phyloP scores from a whole-genome alignment of 176 grass and related monocot species.

The Aegilops tauschii region DNA sequence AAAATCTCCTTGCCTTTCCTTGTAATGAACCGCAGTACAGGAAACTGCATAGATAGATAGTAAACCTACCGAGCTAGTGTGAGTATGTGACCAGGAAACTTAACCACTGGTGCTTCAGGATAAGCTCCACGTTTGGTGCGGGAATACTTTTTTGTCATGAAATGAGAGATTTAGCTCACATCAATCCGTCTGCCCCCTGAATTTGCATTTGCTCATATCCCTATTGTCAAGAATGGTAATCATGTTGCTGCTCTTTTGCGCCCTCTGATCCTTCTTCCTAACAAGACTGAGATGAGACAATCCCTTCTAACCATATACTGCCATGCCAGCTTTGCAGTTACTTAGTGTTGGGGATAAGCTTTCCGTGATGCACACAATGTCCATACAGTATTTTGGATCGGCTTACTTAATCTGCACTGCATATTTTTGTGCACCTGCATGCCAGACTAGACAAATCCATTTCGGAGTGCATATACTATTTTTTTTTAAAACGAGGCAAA shows the following conservation, averaged over 20 bases:
- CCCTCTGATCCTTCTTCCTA: neutral
- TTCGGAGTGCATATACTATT: neutral
- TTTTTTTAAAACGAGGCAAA: no score
- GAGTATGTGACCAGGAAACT: neutral
- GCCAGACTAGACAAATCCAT: slow-evolving; percentile 1
- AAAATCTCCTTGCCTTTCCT: no score
- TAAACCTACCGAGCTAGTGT: no score
- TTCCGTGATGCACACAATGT: slow-evolving; percentile 8
- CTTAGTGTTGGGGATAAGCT: slow-evolving; percentile 10
- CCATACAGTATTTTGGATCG: slow-evolving; percentile 3
- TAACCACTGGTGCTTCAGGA: neutral
- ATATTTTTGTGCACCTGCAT: no score
- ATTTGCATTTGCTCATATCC: neutral
- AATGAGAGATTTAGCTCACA: no score
- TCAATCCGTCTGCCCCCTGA: no score
- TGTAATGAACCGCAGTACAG: neutral
- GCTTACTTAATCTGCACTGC: slow-evolving; percentile 5
- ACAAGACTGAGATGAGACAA: neutral
- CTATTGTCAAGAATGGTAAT: neutral
- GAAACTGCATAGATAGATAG: neutral
- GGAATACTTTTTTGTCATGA: no score
- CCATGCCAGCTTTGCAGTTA: slow-evolving; percentile 4
- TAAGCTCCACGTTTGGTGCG: no score
- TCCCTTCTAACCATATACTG: neutral
- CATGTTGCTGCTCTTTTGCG: slow-evolving; percentile 19